Evolutionary conservation across 768 basidiomycete species (phyloP).

Genomic region (Pleurotus tuoliensis): DNA sequence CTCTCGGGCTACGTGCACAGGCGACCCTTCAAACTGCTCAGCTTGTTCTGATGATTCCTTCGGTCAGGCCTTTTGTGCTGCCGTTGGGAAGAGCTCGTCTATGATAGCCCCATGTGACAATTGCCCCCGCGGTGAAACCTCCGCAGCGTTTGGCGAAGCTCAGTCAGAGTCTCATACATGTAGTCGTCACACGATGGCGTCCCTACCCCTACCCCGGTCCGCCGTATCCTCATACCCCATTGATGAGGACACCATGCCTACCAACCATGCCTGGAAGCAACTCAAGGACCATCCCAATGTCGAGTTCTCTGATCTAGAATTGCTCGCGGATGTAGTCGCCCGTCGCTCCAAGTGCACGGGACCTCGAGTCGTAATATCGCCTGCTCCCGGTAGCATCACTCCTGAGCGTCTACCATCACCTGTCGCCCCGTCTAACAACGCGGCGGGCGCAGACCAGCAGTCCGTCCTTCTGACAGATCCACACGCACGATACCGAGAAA

Average conservation of each 20-base stretch:
- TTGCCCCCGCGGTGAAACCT: slow-evolving; percentile 40
- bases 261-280: slow-evolving; percentile 79
- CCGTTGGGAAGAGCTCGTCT: slow-evolving; percentile 61
- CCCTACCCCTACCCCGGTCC: slow-evolving; percentile 18
- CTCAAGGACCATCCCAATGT: slow-evolving; percentile 88
- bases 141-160: slow-evolving; percentile 4
- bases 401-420: slow-evolving; percentile 44
- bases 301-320: slow-evolving; percentile 74
- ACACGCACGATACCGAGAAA: slow-evolving; percentile 37
- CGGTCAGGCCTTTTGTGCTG: slow-evolving; percentile 83
- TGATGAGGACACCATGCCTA: slow-evolving; percentile 57
- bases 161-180: not conserved
- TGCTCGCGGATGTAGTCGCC: slow-evolving; percentile 87
- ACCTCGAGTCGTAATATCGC: slow-evolving; percentile 58
- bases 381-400: slow-evolving; percentile 42
- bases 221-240: slow-evolving; percentile 12
- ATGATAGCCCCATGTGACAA: slow-evolving; percentile 47
- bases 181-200: slow-evolving; percentile 11
- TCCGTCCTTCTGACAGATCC: slow-evolving; percentile 50
- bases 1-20: slow-evolving; percentile 51
- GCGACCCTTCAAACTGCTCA: slow-evolving; percentile 81
- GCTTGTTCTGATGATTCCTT: slow-evolving; percentile 86
- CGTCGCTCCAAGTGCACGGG: slow-evolving; percentile 77
- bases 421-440: slow-evolving; percentile 7
- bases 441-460: slow-evolving; percentile 20